Conservation (phyloP, 2,329 filamentous ascomycete genomes). For the Aspergillus pseudonomiae region DNA sequence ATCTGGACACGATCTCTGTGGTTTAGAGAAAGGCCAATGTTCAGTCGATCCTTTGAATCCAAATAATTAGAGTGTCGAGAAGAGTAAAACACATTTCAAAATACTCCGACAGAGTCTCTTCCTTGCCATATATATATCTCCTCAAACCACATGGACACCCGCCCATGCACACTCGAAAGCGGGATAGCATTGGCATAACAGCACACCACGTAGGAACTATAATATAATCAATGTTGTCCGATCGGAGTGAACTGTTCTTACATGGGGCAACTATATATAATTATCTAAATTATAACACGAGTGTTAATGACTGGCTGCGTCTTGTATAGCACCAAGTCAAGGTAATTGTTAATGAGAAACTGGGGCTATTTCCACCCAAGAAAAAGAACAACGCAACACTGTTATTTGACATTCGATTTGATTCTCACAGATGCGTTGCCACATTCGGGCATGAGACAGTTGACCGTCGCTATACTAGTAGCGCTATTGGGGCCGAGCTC, state of each 20-base stretch:
- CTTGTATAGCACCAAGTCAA: neutral
- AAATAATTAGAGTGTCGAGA: too few relatives aligned
- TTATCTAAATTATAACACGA: neutral
- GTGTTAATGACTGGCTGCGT: neutral
- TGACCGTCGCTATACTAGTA: too few relatives aligned
- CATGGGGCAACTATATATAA: neutral
- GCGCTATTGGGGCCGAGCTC: neutral
- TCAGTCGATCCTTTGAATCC: neutral
- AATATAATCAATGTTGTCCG: neutral
- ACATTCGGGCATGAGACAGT: neutral
- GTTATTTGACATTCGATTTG: constrained; percentile 1
- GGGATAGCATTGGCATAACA: neutral
- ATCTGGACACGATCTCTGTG: neutral
- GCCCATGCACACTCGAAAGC: neutral
- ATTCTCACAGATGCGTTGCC: constrained; percentile 6
- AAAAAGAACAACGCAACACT: neutral
- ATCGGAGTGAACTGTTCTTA: neutral
- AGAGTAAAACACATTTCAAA: neutral
- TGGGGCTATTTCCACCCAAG: neutral
- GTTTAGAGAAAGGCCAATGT: neutral
- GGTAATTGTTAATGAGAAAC: neutral
- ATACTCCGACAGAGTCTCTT: neutral
- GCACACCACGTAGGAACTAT: neutral
- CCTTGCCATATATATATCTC: neutral
- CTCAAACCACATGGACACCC: neutral